Evolutionary conservation across 768 basidiomycete genomes (phyloP).

Genomic region (Saitozyma sp.): DNA sequence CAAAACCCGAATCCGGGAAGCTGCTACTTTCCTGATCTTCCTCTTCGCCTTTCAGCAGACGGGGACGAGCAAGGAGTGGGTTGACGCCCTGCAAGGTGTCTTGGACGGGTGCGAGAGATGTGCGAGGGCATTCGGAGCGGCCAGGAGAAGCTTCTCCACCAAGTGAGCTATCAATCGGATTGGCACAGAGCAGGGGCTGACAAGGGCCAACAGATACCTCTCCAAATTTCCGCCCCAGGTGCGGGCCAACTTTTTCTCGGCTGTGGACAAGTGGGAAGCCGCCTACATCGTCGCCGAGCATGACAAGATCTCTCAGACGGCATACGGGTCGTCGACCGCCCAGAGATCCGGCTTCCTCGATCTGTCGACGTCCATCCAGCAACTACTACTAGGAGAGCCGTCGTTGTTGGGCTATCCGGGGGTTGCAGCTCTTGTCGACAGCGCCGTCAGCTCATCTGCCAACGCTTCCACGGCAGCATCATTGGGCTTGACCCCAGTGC

Average conservation of each 20-base stretch:
- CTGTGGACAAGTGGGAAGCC: slow-evolving; percentile 69
- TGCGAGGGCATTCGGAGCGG: slow-evolving; percentile 65
- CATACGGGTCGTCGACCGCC: slow-evolving; percentile 52
- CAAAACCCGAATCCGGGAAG: slow-evolving; percentile 59
- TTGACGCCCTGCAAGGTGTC: slow-evolving; percentile 60
- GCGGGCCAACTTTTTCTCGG: slow-evolving; percentile 62
- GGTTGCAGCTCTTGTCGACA: slow-evolving; percentile 20
- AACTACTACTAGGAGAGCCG: slow-evolving; percentile 40
- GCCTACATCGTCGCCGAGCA: slow-evolving; percentile 60
- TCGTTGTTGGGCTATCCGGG: slow-evolving; percentile 18
- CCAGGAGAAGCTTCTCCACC: slow-evolving; percentile 64
- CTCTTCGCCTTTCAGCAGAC: slow-evolving; percentile 70
- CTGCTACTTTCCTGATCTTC: slow-evolving; percentile 78
- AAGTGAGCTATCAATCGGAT: slow-evolving; percentile 62
- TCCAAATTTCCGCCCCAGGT: slow-evolving; percentile 62
- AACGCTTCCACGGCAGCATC: background rate
- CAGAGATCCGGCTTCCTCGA: slow-evolving; percentile 10
- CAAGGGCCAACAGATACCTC: slow-evolving; percentile 63
- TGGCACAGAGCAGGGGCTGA: background rate
- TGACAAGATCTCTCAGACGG: slow-evolving; percentile 41
- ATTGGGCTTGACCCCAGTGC: slow-evolving; percentile 13
- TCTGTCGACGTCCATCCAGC: slow-evolving; percentile 28
- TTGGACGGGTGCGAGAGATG: slow-evolving; percentile 69
- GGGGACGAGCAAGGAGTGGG: slow-evolving; percentile 65
- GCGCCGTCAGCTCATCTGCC: background rate